Percentiles rank a stretch among this genome's conserved stretches.
Conservation (phyloP, 2,329 filamentous ascomycete genomes). For the Periconia sp. region DNA sequence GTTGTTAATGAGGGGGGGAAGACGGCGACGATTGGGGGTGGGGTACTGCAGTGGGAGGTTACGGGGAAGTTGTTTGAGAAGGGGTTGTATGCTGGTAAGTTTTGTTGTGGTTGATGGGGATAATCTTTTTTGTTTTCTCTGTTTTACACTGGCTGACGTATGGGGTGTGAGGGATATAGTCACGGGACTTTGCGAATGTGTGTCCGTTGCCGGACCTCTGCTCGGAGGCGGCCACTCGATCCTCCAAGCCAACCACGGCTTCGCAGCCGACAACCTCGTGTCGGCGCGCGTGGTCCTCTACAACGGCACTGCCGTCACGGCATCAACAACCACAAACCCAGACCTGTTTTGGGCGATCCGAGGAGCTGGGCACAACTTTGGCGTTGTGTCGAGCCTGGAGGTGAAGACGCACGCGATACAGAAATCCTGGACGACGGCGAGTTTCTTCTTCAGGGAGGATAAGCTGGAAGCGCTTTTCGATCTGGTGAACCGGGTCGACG, state of each 20-base stretch:
- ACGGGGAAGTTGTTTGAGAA: slow-evolving; percentile 24
- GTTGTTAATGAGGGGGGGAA: slow-evolving; percentile 18
- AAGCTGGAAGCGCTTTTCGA: slow-evolving; percentile 9
- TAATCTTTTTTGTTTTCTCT: not conserved
- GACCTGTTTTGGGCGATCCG: slow-evolving; percentile 45
- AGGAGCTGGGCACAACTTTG: slow-evolving; percentile 45
- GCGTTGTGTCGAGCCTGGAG: slow-evolving; percentile 28
- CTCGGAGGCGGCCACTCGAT: slow-evolving; percentile 61
- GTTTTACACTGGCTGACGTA: slow-evolving; percentile 1
- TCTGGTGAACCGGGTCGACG: slow-evolving; percentile 12
- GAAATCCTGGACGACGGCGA: slow-evolving; percentile 8
- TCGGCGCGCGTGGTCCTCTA: slow-evolving; percentile 29
- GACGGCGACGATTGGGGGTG: slow-evolving; percentile 33
- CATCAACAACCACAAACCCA: not conserved
- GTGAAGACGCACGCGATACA: slow-evolving; percentile 8
- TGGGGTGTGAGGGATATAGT: slow-evolving; percentile 4
- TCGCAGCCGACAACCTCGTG: slow-evolving; percentile 15
- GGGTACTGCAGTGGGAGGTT: slow-evolving; percentile 26
- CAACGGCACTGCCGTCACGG: slow-evolving; percentile 7
- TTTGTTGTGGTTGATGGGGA: not conserved
- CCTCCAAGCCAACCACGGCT: slow-evolving; percentile 11
- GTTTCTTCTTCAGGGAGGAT: slow-evolving; percentile 6
- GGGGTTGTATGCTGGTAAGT: slow-evolving; percentile 35
- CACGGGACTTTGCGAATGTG: slow-evolving; percentile 21
- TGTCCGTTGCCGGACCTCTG: slow-evolving; percentile 58